These are phyloP conservation scores for Microsporum ferrugineum DNA, from an alignment of 2,329 filamentous ascomycete genomes.

Conservation along the genomic window DNA sequence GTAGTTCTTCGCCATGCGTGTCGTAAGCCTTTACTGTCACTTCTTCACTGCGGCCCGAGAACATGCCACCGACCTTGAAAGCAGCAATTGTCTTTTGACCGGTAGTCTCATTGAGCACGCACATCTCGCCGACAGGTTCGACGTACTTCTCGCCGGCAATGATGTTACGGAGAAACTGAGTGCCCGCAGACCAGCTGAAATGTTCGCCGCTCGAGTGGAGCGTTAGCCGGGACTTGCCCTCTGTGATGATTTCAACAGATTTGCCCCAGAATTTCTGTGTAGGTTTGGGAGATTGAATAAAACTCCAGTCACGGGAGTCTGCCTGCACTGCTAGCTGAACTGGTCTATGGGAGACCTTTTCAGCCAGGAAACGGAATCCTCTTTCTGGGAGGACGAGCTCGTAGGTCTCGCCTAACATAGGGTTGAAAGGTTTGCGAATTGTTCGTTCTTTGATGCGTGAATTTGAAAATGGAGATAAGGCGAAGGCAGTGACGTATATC, in stretches of 20 bases:
- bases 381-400: constrained; percentile 81
- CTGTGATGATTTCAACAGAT: constrained; percentile 84
- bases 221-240: constrained; percentile 69
- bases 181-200: constrained; percentile 81
- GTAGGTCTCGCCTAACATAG: constrained; percentile 88
- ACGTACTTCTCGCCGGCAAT: constrained; percentile 98
- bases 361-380: constrained; percentile 82
- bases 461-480: constrained; percentile 73
- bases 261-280: constrained; percentile 99
- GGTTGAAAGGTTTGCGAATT: constrained; percentile 93
- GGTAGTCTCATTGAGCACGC: constrained; percentile 69
- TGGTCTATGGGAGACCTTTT: constrained; percentile 88
- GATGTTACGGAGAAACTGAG: constrained; percentile 85
- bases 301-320: constrained; percentile 73
- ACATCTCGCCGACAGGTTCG: constrained; percentile 85
- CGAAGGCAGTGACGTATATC: constrained; percentile 79
- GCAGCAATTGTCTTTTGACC: constrained; percentile 75
- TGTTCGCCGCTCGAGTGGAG: constrained; percentile 66
- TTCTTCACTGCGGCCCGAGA: constrained; percentile 86
- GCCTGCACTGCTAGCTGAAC: constrained; percentile 90
- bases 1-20: constrained; percentile 51
- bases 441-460: constrained; percentile 78
- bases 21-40: constrained; percentile 65
- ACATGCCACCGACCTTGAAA: constrained; percentile 94
- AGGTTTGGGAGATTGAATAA: constrained; percentile 75